Evolutionary conservation across 257 asterid species (phyloP).

Genomic region (Osmanthus fragrans): DNA sequence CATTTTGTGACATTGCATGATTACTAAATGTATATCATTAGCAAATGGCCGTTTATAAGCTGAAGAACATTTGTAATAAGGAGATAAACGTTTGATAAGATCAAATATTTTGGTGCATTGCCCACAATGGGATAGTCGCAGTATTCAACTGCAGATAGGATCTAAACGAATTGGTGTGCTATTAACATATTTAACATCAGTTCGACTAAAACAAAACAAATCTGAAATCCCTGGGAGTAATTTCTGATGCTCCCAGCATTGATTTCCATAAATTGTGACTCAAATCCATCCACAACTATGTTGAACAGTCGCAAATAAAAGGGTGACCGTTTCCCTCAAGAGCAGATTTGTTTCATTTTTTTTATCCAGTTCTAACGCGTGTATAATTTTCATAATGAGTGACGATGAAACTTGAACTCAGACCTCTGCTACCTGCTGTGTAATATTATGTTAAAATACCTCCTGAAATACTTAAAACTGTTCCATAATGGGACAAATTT

Average conservation of each 20-base stretch:
- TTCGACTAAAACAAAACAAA: too few species aligned
- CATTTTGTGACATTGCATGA: neutral
- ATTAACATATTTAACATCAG: neutral
- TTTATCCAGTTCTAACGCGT: neutral
- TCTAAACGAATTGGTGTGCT: neutral
- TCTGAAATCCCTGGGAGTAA: too few species aligned
- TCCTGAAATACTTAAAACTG: neutral
- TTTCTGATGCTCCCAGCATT: too few species aligned
- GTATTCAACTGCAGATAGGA: neutral
- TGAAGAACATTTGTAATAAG: neutral
- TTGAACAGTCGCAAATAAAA: too few species aligned
- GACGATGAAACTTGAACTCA: neutral
- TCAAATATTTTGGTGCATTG: too few species aligned
- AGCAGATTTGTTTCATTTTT: neutral
- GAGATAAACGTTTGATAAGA: too few species aligned
- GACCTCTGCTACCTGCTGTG: neutral
- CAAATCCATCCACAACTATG: too few species aligned
- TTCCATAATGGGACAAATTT: neutral
- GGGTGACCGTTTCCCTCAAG: neutral
- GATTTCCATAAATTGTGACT: too few species aligned
- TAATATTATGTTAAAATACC: neutral
- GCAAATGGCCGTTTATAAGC: neutral
- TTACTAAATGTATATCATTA: too few species aligned
- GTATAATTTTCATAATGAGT: neutral
- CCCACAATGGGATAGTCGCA: neutral